A percentile compares a stretch with the other conserved stretches of the same genome.
These are phyloP conservation scores for Backusella tarrabulga DNA, from an alignment of 192 early-diverging fungal genomes.

Conservation along the genomic window DNA sequence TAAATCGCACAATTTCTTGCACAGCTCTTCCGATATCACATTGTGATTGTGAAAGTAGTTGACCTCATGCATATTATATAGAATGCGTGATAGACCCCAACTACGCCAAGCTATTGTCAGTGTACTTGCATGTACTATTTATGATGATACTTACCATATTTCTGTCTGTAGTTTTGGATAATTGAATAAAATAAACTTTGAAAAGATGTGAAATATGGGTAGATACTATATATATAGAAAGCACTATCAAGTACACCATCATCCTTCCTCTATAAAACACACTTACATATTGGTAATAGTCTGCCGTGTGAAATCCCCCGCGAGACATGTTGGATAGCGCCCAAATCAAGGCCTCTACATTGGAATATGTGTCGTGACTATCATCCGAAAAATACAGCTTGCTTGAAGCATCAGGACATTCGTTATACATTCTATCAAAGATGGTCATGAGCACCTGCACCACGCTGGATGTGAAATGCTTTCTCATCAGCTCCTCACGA, in stretches of 20 bases:
- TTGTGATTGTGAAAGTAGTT: slow-evolving; percentile 18
- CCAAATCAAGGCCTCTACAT: slow-evolving; percentile 34
- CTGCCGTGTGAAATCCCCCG: slow-evolving; percentile 31
- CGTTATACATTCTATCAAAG: slow-evolving; percentile 15
- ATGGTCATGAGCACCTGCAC: slow-evolving; percentile 8
- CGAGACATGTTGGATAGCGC: slow-evolving; percentile 39
- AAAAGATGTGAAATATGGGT: background rate
- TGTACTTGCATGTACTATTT: background rate
- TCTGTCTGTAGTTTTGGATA: background rate
- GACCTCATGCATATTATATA: slow-evolving; percentile 41
- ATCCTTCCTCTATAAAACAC: too few species aligned
- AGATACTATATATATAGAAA: background rate
- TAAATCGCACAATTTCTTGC: slow-evolving; percentile 15
- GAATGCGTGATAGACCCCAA: slow-evolving; percentile 34
- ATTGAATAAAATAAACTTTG: background rate
- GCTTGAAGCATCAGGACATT: background rate
- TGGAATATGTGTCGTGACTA: background rate
- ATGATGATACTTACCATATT: background rate
- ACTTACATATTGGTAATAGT: slow-evolving; percentile 23
- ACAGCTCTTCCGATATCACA: slow-evolving; percentile 10
- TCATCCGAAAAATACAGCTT: slow-evolving; percentile 2
- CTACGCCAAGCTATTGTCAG: background rate
- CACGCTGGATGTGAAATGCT: slow-evolving; percentile 10
- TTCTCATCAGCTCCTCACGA: slow-evolving; percentile 28
- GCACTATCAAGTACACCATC: too few species aligned